A percentile compares a stretch with the other conserved stretches of the same genome.
phyloP scores from a whole-genome alignment of 331 rosid genomes.

The Stylosanthes scabra region DNA sequence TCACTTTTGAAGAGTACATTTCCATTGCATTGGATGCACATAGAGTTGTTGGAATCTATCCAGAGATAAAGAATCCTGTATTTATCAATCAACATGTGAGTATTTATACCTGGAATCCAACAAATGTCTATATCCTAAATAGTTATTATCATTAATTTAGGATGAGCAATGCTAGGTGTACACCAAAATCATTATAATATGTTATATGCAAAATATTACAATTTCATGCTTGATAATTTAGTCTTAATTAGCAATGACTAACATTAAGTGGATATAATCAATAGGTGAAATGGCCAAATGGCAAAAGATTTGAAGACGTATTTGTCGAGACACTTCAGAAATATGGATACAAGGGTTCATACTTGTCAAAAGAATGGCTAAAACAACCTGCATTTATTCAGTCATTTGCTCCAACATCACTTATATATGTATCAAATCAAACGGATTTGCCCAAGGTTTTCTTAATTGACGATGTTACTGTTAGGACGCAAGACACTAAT shows the following conservation, averaged over 20 bases:
- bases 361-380: slow-evolving; percentile 87
- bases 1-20: slow-evolving; percentile 93
- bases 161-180: too few species aligned
- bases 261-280: slow-evolving; percentile 38
- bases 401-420: slow-evolving; percentile 97
- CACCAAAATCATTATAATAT: too few species aligned
- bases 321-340: slow-evolving; percentile 87
- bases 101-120: slow-evolving; percentile 40
- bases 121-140: slow-evolving; percentile 21
- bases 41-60: slow-evolving; percentile 96
- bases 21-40: slow-evolving; percentile 81
- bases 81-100: slow-evolving; percentile 86
- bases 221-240: slow-evolving; percentile 28
- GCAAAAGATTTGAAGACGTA: slow-evolving; percentile 82
- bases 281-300: slow-evolving; percentile 87
- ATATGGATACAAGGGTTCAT: slow-evolving; percentile 92
- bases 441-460: slow-evolving; percentile 86
- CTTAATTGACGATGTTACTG: slow-evolving; percentile 67
- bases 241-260: neutral
- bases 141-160: too few species aligned
- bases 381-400: slow-evolving; percentile 88
- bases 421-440: slow-evolving; percentile 68
- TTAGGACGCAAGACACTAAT: slow-evolving; percentile 89
- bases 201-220: slow-evolving; percentile 18
- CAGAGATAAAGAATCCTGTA: slow-evolving; percentile 91